Evolutionary conservation across 106 monocot species (phyloP).

Genomic region (Dioscorea zingiberensis): DNA sequence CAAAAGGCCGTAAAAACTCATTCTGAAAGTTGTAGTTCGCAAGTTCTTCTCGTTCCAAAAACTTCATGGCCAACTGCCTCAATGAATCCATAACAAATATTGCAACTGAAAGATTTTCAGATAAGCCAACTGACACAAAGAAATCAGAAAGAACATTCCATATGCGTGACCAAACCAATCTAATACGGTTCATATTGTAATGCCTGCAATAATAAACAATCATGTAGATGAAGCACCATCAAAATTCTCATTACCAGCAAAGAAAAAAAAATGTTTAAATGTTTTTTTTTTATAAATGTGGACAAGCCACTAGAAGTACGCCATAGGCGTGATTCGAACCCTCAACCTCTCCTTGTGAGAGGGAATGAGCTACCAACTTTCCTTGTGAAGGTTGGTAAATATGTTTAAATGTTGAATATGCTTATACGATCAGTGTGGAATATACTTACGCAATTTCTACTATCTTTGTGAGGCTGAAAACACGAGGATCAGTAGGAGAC

Average conservation of each 20-base stretch:
- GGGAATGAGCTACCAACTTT: too few species aligned
- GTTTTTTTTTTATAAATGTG: too few species aligned
- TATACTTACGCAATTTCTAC: constrained; percentile 94
- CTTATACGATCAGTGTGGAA: not conserved
- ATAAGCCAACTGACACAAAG: constrained; percentile 88
- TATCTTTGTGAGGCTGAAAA: constrained; percentile 95
- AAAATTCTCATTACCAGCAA: not conserved
- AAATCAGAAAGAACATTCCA: constrained; percentile 96
- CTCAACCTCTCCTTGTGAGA: too few species aligned
- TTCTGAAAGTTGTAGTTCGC: constrained; percentile 97
- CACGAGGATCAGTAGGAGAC: constrained; percentile 88
- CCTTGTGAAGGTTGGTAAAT: too few species aligned
- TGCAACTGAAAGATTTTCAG: constrained; percentile 90
- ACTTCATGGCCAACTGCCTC: constrained; percentile 91
- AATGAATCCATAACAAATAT: constrained; percentile 99
- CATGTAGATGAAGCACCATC: not conserved
- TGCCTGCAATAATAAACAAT: constrained; percentile 49
- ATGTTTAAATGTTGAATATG: not conserved
- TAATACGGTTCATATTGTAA: constrained; percentile 96
- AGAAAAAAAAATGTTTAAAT: too few species aligned
- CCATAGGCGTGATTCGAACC: too few species aligned
- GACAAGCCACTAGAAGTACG: too few species aligned
- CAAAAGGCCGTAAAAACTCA: constrained; percentile 92
- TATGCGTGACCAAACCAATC: constrained; percentile 94
- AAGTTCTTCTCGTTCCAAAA: constrained; percentile 89